Evolutionary conservation across 164 flowering plant genomes (phyloP).

Genomic region (Cinnamomum micranthum): DNA sequence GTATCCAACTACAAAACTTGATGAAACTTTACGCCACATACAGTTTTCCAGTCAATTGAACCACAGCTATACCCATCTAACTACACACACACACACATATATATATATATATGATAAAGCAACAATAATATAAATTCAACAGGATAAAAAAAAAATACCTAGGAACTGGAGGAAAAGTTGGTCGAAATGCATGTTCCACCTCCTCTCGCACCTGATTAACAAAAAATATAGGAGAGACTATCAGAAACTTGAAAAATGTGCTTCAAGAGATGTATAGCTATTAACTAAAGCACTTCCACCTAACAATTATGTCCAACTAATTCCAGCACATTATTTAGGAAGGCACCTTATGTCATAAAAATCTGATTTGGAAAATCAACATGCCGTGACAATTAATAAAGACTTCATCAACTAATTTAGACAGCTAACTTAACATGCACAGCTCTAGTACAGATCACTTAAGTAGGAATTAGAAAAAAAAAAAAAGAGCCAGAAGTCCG

Average conservation of each 20-base stretch:
- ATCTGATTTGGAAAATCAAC: no score
- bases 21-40: background rate
- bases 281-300: background rate
- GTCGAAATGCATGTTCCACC: conserved; percentile 30
- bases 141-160: conserved; percentile 33
- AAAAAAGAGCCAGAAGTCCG: no score
- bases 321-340: background rate
- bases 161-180: conserved; percentile 13
- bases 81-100: no score
- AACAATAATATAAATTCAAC: background rate
- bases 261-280: background rate
- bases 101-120: no score
- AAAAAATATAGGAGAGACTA: conserved; percentile 4
- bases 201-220: conserved; percentile 53
- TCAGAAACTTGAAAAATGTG: conserved; percentile 1
- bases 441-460: no score
- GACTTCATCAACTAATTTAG: no score
- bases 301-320: background rate
- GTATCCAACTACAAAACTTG: background rate
- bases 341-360: background rate
- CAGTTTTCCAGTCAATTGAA: background rate
- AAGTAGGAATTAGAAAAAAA: no score
- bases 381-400: background rate
- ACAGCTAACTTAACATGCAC: no score
- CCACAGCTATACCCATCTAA: background rate